Percentiles rank a stretch among this genome's conserved stretches.
phyloP scores from a whole-genome alignment of 306 rosid species.

The Calophaca sinica region DNA sequence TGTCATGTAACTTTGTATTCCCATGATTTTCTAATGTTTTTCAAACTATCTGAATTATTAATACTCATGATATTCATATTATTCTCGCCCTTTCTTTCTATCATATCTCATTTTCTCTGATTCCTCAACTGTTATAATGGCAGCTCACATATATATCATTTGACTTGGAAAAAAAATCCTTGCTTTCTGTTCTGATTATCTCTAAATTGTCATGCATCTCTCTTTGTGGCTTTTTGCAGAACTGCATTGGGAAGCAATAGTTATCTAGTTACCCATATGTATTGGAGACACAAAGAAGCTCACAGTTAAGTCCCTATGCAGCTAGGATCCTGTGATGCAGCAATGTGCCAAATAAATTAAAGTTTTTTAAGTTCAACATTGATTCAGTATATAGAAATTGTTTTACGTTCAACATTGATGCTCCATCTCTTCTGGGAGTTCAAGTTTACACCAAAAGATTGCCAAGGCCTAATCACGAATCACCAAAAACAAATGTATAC shows the following conservation, averaged over 20 bases:
- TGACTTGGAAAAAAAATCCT: not conserved
- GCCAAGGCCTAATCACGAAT: constrained; percentile 36
- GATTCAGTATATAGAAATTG: constrained; percentile 35
- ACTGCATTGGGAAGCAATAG: constrained; percentile 42
- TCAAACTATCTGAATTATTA: too few species aligned
- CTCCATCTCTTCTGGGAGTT: constrained; percentile 21
- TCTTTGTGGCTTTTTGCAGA: constrained; percentile 51
- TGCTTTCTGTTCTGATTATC: not conserved
- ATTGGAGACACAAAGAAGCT: constrained; percentile 56
- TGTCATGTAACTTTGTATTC: too few species aligned
- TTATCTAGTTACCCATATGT: constrained; percentile 53
- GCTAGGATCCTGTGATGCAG: constrained; percentile 47
- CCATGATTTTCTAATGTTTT: too few species aligned
- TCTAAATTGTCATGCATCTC: not conserved
- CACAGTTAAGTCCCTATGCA: constrained; percentile 55
- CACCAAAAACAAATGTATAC: constrained; percentile 50
- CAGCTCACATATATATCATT: not conserved
- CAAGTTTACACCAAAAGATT: constrained; percentile 42
- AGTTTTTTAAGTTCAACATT: not conserved
- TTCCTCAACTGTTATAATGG: too few species aligned
- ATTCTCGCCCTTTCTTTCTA: too few species aligned
- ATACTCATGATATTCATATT: too few species aligned
- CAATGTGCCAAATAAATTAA: constrained; percentile 45
- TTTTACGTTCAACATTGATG: constrained; percentile 32
- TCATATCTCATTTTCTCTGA: too few species aligned